phyloP scores from a whole-genome alignment of 2,329 filamentous ascomycete species.

The Sclerotiophoma versabilis region DNA sequence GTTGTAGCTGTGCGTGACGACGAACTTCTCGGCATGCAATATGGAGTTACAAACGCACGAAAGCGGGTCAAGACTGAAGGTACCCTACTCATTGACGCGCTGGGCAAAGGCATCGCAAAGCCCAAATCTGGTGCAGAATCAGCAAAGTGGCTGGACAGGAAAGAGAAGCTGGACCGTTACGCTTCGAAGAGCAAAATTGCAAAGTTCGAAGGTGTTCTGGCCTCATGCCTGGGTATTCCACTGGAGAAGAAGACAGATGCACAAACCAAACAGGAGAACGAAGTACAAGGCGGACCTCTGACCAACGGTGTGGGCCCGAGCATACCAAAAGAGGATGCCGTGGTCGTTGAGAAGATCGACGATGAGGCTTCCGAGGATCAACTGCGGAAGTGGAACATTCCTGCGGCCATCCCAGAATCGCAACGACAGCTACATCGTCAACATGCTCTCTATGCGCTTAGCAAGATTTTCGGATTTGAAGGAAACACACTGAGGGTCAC shows the following conservation, averaged over 20 bases:
- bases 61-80: slow-evolving; percentile 49
- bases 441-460: slow-evolving; percentile 65
- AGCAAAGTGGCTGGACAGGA: slow-evolving; percentile 39
- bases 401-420: slow-evolving; percentile 37
- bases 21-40: slow-evolving; percentile 71
- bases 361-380: slow-evolving; percentile 27
- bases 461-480: slow-evolving; percentile 55
- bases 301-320: slow-evolving; percentile 33
- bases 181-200: slow-evolving; percentile 46
- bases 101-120: slow-evolving; percentile 66
- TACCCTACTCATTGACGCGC: slow-evolving; percentile 74
- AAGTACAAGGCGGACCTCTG: slow-evolving; percentile 26
- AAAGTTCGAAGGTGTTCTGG: slow-evolving; percentile 53
- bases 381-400: slow-evolving; percentile 58
- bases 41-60: slow-evolving; percentile 40
- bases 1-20: slow-evolving; percentile 70
- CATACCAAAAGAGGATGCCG: slow-evolving; percentile 25
- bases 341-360: slow-evolving; percentile 26
- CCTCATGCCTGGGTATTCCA: slow-evolving; percentile 46
- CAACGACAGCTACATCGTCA: slow-evolving; percentile 68
- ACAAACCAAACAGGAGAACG: slow-evolving; percentile 28
- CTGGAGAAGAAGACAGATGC: slow-evolving; percentile 30
- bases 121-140: slow-evolving; percentile 18
- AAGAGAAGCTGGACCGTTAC: slow-evolving; percentile 47
- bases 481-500: slow-evolving; percentile 46